Evolutionary conservation across 176 grass and related monocot genomes (phyloP).

Genomic region (Phragmites australis): DNA sequence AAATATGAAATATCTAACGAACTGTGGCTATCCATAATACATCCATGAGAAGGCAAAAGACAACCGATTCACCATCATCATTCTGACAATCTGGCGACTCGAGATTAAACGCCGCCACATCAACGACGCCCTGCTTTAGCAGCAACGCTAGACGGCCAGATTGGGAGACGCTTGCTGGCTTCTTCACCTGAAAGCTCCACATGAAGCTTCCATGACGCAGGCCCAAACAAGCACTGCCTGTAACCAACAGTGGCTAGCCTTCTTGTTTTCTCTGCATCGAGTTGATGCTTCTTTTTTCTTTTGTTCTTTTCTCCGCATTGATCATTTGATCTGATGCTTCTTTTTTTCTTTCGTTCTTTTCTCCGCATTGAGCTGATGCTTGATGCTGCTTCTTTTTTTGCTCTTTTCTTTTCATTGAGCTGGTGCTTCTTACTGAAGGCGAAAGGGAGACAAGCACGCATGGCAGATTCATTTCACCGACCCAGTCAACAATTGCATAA

Average conservation of each 20-base stretch:
- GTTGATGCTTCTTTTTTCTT: constrained; percentile 10
- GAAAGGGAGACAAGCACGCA: background rate
- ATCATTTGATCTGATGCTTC: constrained; percentile 9
- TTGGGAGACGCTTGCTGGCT: background rate
- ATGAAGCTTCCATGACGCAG: constrained; percentile 32
- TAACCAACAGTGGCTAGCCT: background rate
- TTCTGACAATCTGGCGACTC: background rate
- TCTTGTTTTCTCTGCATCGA: background rate
- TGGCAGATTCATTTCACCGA: constrained; percentile 18
- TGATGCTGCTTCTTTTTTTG: constrained; percentile 15
- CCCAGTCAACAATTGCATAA: background rate
- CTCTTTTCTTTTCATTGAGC: no score
- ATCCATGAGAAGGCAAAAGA: background rate
- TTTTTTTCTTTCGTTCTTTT: background rate
- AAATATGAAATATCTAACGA: constrained; percentile 12
- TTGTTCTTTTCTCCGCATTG: background rate
- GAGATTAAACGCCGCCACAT: background rate
- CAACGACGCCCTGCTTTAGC: no score
- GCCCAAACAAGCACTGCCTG: background rate
- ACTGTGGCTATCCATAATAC: background rate
- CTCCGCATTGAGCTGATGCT: constrained; percentile 16
- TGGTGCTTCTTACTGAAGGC: constrained; percentile 31
- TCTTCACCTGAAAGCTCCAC: constrained; percentile 23
- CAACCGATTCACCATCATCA: background rate
- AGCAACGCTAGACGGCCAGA: background rate